Conservation (phyloP, 768 basidiomycete genomes). For the Lactarius sp. region DNA sequence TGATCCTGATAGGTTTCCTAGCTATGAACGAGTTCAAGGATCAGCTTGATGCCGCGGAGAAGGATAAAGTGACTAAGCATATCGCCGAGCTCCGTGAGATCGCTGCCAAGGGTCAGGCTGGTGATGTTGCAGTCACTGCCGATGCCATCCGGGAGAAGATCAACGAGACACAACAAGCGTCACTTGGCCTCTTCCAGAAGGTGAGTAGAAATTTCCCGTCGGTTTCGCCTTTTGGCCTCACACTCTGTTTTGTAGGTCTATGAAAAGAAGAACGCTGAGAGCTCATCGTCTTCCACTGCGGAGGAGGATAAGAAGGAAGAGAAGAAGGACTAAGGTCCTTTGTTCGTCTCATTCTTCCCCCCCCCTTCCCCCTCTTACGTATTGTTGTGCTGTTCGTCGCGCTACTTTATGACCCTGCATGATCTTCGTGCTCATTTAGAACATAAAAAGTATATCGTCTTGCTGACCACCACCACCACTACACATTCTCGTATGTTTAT, state of each 20-base stretch:
- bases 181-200: slow-evolving; percentile 96
- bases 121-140: slow-evolving; percentile 74
- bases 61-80: slow-evolving; percentile 89
- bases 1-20: slow-evolving; percentile 29
- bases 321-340: slow-evolving; percentile 71
- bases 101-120: slow-evolving; percentile 83
- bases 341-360: not conserved
- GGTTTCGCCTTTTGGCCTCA: not conserved
- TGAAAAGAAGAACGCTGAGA: slow-evolving; percentile 83
- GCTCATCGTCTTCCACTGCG: slow-evolving; percentile 35
- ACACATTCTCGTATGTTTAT: slow-evolving; percentile 21
- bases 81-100: slow-evolving; percentile 84
- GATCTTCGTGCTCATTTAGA: slow-evolving; percentile 23
- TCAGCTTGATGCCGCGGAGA: slow-evolving; percentile 87
- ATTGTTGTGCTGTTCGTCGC: not conserved
- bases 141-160: slow-evolving; percentile 91
- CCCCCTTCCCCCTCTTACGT: not conserved
- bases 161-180: slow-evolving; percentile 90
- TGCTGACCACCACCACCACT: slow-evolving; percentile 15
- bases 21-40: slow-evolving; percentile 98
- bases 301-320: slow-evolving; percentile 48
- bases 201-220: not conserved
- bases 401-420: slow-evolving; percentile 16
- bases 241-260: slow-evolving; percentile 43
- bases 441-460: slow-evolving; percentile 22